A percentile compares a stretch with the other conserved stretches of the same genome.
Evolutionary conservation across 305 asterid genomes (phyloP).

Genomic region (Fraxinus floribunda): DNA sequence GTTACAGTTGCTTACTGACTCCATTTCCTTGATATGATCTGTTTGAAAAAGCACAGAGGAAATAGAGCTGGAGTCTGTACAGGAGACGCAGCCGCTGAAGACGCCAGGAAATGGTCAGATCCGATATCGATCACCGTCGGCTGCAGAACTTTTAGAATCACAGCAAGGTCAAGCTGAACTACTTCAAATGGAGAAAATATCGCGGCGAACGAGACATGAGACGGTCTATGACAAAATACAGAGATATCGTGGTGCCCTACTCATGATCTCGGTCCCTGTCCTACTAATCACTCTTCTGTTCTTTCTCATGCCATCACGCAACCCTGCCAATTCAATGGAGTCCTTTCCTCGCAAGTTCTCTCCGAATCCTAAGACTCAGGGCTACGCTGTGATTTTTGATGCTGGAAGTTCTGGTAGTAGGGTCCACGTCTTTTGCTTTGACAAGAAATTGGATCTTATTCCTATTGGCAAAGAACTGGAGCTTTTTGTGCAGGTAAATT

Average conservation of each 20-base stretch:
- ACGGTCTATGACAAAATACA: slow-evolving; percentile 64
- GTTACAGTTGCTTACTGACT: background rate
- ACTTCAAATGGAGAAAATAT: slow-evolving; percentile 64
- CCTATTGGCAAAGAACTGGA: slow-evolving; percentile 69
- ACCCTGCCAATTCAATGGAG: slow-evolving; percentile 47
- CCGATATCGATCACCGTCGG: slow-evolving; percentile 87
- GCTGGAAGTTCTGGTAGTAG: slow-evolving; percentile 93
- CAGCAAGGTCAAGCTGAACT: slow-evolving; percentile 33
- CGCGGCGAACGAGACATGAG: slow-evolving; percentile 49
- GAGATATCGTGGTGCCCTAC: slow-evolving; percentile 61
- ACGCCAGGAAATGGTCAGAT: slow-evolving; percentile 80
- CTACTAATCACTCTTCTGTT: slow-evolving; percentile 65
- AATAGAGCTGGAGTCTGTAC: slow-evolving; percentile 73
- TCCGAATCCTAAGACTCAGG: slow-evolving; percentile 37
- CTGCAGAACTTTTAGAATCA: slow-evolving; percentile 61
- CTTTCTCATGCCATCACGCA: slow-evolving; percentile 56
- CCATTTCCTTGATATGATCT: background rate
- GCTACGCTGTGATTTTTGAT: slow-evolving; percentile 74
- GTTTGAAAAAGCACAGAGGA: slow-evolving; percentile 13
- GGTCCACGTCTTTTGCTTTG: slow-evolving; percentile 76
- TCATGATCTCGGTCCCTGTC: slow-evolving; percentile 63
- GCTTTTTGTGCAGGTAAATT: slow-evolving; percentile 50
- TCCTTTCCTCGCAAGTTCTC: slow-evolving; percentile 54
- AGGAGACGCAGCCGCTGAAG: slow-evolving; percentile 64
- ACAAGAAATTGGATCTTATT: slow-evolving; percentile 58